These are phyloP conservation scores for Rhodofomes roseus DNA, from an alignment of 1,284 basidiomycete genomes.

Conservation along the genomic window DNA sequence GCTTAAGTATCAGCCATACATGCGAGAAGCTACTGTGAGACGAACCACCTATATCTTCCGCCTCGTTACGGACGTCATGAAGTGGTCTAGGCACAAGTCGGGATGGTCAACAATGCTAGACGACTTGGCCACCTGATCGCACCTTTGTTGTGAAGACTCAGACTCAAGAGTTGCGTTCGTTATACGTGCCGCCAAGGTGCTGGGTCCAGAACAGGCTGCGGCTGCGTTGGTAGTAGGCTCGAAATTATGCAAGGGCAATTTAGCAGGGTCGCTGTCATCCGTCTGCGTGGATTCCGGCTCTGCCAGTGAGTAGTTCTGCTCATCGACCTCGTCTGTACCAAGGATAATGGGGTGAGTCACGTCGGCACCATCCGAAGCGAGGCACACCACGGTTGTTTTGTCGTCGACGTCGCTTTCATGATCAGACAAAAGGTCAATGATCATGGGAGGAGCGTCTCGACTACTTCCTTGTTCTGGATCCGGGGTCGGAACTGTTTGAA, in stretches of 20 bases:
- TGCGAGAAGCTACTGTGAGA: background rate
- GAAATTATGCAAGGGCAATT: background rate
- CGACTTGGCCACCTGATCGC: background rate
- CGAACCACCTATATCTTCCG: background rate
- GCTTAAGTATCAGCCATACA: background rate
- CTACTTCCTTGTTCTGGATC: background rate
- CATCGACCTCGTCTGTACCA: background rate
- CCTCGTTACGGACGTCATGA: background rate
- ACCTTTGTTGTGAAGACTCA: background rate
- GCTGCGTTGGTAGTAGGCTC: background rate
- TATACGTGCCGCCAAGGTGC: background rate
- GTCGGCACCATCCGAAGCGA: background rate
- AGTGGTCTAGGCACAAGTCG: background rate
- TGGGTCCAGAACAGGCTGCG: background rate
- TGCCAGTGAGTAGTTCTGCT: too few relatives aligned
- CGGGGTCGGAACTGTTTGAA: background rate
- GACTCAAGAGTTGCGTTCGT: background rate
- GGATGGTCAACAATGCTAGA: background rate
- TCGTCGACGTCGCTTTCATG: background rate
- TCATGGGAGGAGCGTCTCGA: background rate
- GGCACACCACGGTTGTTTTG: background rate
- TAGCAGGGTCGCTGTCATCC: background rate
- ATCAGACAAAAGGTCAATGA: slow-evolving; percentile 5
- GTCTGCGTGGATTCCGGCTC: background rate
- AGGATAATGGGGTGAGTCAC: background rate